Percentiles rank a stretch among this genome's conserved stretches.
phyloP scores from a whole-genome alignment of 2,329 filamentous ascomycete species.

The Aspergillus novofumigatus region DNA sequence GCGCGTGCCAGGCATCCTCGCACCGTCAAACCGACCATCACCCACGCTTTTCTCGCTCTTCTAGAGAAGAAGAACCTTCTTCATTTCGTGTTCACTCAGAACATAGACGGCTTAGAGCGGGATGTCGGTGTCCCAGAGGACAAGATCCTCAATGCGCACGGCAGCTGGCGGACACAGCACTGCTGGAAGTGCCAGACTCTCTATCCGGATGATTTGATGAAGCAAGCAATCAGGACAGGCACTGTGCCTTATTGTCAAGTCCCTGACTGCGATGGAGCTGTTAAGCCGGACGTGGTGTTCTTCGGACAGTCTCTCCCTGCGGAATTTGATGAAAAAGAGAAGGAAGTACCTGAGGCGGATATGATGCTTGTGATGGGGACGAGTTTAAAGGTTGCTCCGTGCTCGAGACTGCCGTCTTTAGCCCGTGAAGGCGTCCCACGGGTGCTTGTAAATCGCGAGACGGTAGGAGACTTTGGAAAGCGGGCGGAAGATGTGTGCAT shows the following conservation, averaged over 20 bases:
- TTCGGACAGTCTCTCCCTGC: conserved; percentile 67
- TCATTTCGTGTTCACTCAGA: conserved; percentile 83
- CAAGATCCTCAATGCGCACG: conserved; percentile 78
- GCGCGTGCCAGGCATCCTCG: conserved; percentile 82
- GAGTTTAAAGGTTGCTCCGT: conserved; percentile 74
- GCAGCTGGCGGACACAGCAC: conserved; percentile 76
- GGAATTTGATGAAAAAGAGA: conserved; percentile 54
- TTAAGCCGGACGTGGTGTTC: conserved; percentile 85
- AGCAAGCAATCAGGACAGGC: conserved; percentile 58
- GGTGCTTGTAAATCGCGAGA: conserved; percentile 74
- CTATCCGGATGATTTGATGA: conserved; percentile 68
- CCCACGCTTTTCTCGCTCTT: conserved; percentile 76
- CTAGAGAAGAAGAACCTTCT: conserved; percentile 69
- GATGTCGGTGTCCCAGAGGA: conserved; percentile 70
- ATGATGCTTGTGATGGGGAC: conserved; percentile 75
- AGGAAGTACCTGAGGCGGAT: conserved; percentile 56
- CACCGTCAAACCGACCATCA: conserved; percentile 75
- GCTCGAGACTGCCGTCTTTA: conserved; percentile 66
- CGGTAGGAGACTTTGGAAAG: conserved; percentile 68
- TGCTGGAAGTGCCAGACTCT: conserved; percentile 72
- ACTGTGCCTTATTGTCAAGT: conserved; percentile 63
- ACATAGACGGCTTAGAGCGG: conserved; percentile 87
- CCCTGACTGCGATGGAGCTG: conserved; percentile 61
- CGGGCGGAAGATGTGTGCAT: conserved; percentile 71
- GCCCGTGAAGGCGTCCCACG: conserved; percentile 59